A percentile compares a stretch with the other conserved stretches of the same genome.
phyloP scores from a whole-genome alignment of 305 asterid species.

The Coffea humblotiana region DNA sequence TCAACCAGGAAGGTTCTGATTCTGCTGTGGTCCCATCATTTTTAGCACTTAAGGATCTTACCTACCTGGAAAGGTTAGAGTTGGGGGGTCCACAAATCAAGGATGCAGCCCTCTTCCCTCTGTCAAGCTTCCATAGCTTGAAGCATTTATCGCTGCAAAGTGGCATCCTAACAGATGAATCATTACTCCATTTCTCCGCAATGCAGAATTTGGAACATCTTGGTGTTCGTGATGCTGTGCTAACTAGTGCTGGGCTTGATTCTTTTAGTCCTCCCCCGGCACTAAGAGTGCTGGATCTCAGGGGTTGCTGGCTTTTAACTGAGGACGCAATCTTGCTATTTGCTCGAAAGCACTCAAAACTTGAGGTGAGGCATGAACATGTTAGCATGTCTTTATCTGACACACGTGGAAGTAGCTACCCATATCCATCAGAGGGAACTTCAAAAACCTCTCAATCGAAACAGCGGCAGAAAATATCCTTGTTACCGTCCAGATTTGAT shows the following conservation, averaged over 20 bases:
- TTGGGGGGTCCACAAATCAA: constrained; percentile 57
- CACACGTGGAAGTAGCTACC: constrained; percentile 21
- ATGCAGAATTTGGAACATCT: constrained; percentile 51
- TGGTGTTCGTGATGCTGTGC: constrained; percentile 59
- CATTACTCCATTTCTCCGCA: constrained; percentile 49
- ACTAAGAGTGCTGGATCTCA: constrained; percentile 65
- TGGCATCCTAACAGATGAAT: constrained; percentile 58
- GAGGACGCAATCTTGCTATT: constrained; percentile 49
- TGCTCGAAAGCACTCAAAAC: constrained; percentile 49
- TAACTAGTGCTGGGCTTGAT: constrained; percentile 58
- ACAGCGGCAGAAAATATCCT: constrained; percentile 34
- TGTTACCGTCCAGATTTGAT: constrained; percentile 28
- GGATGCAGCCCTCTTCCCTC: constrained; percentile 57
- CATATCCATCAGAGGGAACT: constrained; percentile 39
- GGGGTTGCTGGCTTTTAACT: constrained; percentile 91
- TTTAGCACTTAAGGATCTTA: constrained; percentile 50
- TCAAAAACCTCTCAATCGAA: constrained; percentile 25
- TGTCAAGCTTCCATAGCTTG: constrained; percentile 46
- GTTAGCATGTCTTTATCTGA: constrained; percentile 27
- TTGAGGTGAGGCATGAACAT: constrained; percentile 71
- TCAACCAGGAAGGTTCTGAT: constrained; percentile 30
- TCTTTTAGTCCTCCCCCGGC: constrained; percentile 55
- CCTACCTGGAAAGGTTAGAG: constrained; percentile 59
- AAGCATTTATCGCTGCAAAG: constrained; percentile 56
- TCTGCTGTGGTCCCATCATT: constrained; percentile 47